phyloP scores from a whole-genome alignment of 208 protist species.

The Wallacemonas sp. region DNA sequence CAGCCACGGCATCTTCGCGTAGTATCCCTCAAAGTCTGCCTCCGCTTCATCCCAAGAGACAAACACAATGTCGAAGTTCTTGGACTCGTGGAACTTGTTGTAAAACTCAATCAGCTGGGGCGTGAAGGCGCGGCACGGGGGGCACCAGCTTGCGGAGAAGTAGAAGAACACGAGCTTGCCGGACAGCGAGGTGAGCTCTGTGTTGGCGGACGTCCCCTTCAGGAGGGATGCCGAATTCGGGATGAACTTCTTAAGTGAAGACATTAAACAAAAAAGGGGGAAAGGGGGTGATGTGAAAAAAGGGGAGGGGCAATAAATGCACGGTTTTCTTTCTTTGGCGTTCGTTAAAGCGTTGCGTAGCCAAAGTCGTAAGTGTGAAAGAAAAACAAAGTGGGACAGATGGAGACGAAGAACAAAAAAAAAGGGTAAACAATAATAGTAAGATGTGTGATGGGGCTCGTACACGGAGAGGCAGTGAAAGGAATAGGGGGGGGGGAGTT shows the following conservation, averaged over 20 bases:
- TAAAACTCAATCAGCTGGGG: conserved; percentile 84
- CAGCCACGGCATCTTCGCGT: conserved; percentile 85
- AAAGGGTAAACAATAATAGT: too few species aligned
- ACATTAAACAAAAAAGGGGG: conserved; percentile 4
- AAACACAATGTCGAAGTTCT: conserved; percentile 89
- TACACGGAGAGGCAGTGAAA: too few species aligned
- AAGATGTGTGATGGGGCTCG: too few species aligned
- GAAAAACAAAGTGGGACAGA: too few species aligned
- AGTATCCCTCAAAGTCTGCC: conserved; percentile 71
- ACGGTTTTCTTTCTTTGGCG: too few species aligned
- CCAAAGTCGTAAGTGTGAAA: too few species aligned
- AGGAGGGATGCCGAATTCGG: conserved; percentile 2
- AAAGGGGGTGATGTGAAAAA: too few species aligned
- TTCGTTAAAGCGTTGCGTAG: too few species aligned
- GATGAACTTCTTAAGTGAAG: conserved; percentile 8
- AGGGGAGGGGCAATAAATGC: too few species aligned
- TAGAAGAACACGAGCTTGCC: conserved; percentile 77
- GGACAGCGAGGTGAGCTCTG: conserved; percentile 25
- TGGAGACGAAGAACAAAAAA: too few species aligned
- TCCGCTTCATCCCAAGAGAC: conserved; percentile 80
- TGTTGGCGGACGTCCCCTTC: neutral
- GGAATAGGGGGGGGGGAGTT: too few species aligned
- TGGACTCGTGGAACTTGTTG: conserved; percentile 49
- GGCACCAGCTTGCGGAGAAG: conserved; percentile 89
- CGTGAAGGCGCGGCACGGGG: conserved; percentile 84